Evolutionary conservation across 2,329 filamentous ascomycete species (phyloP), one percentile per base, ranked within the genome.

Genomic region (Sporothrix protearum): DNA sequence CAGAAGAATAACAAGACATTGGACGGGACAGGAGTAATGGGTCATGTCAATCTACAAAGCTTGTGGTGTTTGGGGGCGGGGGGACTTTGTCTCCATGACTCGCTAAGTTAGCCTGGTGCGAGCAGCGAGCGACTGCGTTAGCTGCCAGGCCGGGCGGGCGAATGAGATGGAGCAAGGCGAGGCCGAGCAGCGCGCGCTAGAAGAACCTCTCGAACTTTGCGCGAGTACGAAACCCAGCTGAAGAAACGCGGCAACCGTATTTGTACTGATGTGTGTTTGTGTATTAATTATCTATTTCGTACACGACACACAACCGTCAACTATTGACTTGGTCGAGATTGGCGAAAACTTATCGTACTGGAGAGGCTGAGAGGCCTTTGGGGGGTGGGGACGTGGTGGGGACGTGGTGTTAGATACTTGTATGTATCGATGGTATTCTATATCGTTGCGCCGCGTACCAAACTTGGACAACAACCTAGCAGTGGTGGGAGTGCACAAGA

Each of bases 101-200:
- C 67, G 51, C 67, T 69, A 69, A 47, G 47, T 36, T 69, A 57
- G 67, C 36, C n/a, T 45, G 30, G 49, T 39, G 49, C n/a, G 66
- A 55, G 66, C 66, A 33, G 66, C 66, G 64, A 49, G 16, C 66
- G 36, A 57, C 22, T 33, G 67, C 22, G 39, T 30, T 47, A 59
- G 36, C 33, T 47, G 4, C 47, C 25, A 42, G 28, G 25, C 51
- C 49, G 51, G 33, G 36, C 49, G 22, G 49, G 66, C 45, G 64
- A 67, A n/a, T 28, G 64, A 57, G 36, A 55, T 47, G 33, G 36
- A 69, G 47, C 30, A 33, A 69, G 28, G 30, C 28, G 25, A 61
- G 28, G 49, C 22, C 33, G 28, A n/a, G 22, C 42, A 66, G 7
- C 42, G 3, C 16, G 14, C 63, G 9, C 25, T 12, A n/a, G 9